These are phyloP conservation scores for Dryas drummondii DNA, from an alignment of 306 rosid species.

Conservation along the genomic window DNA sequence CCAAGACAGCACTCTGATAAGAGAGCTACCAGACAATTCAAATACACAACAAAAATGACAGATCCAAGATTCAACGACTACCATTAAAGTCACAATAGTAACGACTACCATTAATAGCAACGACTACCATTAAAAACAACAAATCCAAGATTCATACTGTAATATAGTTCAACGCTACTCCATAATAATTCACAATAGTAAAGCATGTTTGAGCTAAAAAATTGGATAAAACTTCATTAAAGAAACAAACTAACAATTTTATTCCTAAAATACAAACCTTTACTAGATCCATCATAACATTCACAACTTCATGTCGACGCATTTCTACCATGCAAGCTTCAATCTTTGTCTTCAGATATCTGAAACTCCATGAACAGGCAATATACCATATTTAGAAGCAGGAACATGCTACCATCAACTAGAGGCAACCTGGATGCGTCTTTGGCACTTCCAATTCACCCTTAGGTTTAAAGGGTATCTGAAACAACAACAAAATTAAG, in stretches of 20 bases:
- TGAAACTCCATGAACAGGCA: conserved; percentile 20
- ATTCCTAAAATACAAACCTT: neutral
- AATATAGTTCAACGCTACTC: neutral
- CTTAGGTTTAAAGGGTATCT: conserved; percentile 35
- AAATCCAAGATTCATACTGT: no score
- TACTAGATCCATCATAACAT: conserved; percentile 15
- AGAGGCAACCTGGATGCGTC: conserved; percentile 21
- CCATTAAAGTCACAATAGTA: no score
- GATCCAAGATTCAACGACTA: no score
- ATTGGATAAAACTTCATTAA: neutral
- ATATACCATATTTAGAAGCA: conserved; percentile 17
- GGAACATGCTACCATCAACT: conserved; percentile 18
- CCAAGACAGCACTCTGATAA: no score
- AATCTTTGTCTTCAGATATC: conserved; percentile 12
- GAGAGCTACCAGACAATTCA: no score
- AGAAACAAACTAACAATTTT: neutral
- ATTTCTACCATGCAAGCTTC: conserved; percentile 29
- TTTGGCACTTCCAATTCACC: conserved; percentile 16
- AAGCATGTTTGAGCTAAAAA: neutral
- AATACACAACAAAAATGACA: no score
- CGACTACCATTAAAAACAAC: no score
- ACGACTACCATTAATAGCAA: no score
- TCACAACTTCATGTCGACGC: conserved; percentile 48
- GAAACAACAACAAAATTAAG: conserved; percentile 27
- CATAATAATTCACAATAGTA: neutral